These are phyloP conservation scores for Chlorencoelia australis DNA, from an alignment of 2,329 filamentous ascomycete species.

Conservation along the genomic window DNA sequence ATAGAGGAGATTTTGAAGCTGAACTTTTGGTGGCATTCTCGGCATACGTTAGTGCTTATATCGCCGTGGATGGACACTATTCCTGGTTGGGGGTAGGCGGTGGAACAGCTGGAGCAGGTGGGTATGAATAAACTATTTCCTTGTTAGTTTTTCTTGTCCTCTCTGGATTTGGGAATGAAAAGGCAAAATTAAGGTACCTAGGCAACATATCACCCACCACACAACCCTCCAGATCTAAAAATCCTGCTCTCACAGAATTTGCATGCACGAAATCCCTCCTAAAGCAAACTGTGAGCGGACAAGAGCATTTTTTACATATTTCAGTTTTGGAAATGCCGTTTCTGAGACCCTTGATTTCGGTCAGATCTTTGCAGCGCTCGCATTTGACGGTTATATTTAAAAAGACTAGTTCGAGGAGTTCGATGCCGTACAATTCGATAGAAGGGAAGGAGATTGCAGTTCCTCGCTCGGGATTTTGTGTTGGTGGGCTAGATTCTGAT, in stretches of 20 bases:
- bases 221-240: slow-evolving; percentile 67
- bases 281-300: slow-evolving; percentile 43
- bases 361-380: slow-evolving; percentile 63
- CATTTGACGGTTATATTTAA: slow-evolving; percentile 68
- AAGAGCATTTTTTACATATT: slow-evolving; percentile 51
- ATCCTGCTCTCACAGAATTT: slow-evolving; percentile 65
- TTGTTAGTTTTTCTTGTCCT: slow-evolving; percentile 2
- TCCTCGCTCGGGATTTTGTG: slow-evolving; percentile 45
- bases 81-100: slow-evolving; percentile 48
- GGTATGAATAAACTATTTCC: slow-evolving; percentile 59
- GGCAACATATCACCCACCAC: slow-evolving; percentile 67
- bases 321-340: slow-evolving; percentile 41
- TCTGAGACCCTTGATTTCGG: slow-evolving; percentile 59
- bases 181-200: slow-evolving; percentile 34
- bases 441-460: slow-evolving; percentile 72
- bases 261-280: slow-evolving; percentile 62
- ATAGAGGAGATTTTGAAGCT: slow-evolving; percentile 69
- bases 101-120: slow-evolving; percentile 69
- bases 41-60: slow-evolving; percentile 62
- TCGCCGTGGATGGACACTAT: slow-evolving; percentile 67
- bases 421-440: slow-evolving; percentile 67
- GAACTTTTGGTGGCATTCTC: slow-evolving; percentile 71
- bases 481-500: slow-evolving; percentile 16
- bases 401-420: slow-evolving; percentile 58
- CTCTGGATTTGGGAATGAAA: neutral